Evolutionary conservation across 495 filamentous ascomycete genomes (phyloP).

Genomic region (Lophiotrema nucula): DNA sequence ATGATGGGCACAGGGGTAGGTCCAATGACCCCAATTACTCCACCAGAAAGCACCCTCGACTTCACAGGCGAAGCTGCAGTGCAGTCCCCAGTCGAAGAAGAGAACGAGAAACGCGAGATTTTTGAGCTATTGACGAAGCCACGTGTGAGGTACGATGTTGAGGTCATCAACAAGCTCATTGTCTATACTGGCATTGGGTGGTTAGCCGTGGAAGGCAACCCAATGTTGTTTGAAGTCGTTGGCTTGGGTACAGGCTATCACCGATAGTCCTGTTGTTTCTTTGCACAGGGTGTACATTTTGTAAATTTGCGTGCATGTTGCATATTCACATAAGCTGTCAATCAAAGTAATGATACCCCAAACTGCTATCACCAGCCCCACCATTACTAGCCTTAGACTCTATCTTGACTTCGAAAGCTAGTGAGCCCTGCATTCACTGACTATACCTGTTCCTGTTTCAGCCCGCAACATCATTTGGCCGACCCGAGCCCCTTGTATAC

Average conservation of each 20-base stretch:
- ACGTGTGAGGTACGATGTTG: slow-evolving; percentile 91
- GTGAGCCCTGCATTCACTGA: no score
- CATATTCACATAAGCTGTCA: no score
- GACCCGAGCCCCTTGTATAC: no score
- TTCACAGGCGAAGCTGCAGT: slow-evolving; percentile 38
- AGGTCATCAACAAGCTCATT: slow-evolving; percentile 93
- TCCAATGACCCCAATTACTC: slow-evolving; percentile 43
- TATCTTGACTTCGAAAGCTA: no score
- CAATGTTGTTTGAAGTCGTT: slow-evolving; percentile 63
- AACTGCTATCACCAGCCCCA: no score
- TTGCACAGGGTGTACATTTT: no score
- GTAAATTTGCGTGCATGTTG: no score
- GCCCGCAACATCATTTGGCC: no score
- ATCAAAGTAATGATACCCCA: no score
- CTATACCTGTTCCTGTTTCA: no score
- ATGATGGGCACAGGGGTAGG: slow-evolving; percentile 66
- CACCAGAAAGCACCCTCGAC: slow-evolving; percentile 36
- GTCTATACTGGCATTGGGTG: slow-evolving; percentile 86
- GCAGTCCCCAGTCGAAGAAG: slow-evolving; percentile 51
- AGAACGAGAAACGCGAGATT: slow-evolving; percentile 71
- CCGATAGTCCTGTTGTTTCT: no score
- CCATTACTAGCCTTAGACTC: no score
- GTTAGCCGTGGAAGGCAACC: slow-evolving; percentile 67
- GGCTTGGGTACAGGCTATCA: slow-evolving; percentile 52
- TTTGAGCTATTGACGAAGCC: slow-evolving; percentile 83